Percentiles rank a stretch among this genome's conserved stretches.
Evolutionary conservation across 257 asterid genomes (phyloP).

Genomic region (Fraxinus americana): DNA sequence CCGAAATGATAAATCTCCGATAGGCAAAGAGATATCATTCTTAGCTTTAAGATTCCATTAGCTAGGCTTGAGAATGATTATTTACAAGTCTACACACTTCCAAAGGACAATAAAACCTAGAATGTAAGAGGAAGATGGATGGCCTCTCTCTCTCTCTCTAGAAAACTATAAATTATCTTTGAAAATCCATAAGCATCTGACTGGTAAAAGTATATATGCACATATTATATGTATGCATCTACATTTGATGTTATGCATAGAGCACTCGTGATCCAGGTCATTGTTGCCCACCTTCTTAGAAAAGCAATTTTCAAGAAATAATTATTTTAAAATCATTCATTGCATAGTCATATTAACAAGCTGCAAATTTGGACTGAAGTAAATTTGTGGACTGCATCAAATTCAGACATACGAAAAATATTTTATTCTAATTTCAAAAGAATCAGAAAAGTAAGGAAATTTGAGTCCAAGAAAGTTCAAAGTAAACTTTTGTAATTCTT

Average conservation of each 20-base stretch:
- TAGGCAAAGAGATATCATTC: slow-evolving; percentile 7
- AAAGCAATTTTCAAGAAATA: slow-evolving; percentile 40
- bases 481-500: slow-evolving; percentile 52
- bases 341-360: slow-evolving; percentile 4
- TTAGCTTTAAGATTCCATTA: slow-evolving; percentile 23
- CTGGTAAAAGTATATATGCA: slow-evolving; percentile 26
- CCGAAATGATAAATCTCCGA: slow-evolving; percentile 5
- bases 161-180: slow-evolving; percentile 17
- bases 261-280: slow-evolving; percentile 15
- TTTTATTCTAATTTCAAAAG: slow-evolving; percentile 30
- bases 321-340: neutral
- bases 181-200: neutral
- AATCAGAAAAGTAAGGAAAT: slow-evolving; percentile 22
- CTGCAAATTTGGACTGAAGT: slow-evolving; percentile 30
- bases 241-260: slow-evolving; percentile 33
- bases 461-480: slow-evolving; percentile 58
- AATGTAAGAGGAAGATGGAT: slow-evolving; percentile 42
- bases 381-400: neutral
- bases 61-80: slow-evolving; percentile 28
- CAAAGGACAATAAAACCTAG: slow-evolving; percentile 62
- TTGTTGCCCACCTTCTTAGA: slow-evolving; percentile 32
- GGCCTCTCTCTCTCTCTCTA: slow-evolving; percentile 32
- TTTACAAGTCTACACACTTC: slow-evolving; percentile 28
- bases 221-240: slow-evolving; percentile 25
- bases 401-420: slow-evolving; percentile 15